Evolutionary conservation across 768 basidiomycete species (phyloP).

Genomic region (Erythrobasidium yunnanense): DNA sequence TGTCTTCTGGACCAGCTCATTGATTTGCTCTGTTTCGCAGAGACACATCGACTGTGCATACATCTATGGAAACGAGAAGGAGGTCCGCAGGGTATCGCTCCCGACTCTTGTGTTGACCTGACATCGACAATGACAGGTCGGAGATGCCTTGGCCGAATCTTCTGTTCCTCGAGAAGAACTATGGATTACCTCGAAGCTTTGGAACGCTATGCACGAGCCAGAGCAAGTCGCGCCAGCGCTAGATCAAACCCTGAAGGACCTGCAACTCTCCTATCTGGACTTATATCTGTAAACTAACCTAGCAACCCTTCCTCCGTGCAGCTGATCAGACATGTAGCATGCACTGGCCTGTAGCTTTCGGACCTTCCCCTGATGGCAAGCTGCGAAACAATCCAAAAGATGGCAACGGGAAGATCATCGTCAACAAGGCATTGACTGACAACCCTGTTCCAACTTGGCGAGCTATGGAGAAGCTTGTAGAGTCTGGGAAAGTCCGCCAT

Average conservation of each 20-base stretch:
- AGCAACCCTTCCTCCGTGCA: too few relatives aligned
- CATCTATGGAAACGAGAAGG: conserved; percentile 20
- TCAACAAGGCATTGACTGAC: conserved; percentile 53
- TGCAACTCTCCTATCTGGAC: conserved; percentile 63
- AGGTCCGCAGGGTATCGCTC: neutral
- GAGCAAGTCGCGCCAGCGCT: conserved; percentile 59
- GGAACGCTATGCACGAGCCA: conserved; percentile 65
- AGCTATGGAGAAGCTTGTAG: conserved; percentile 66
- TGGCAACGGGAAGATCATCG: conserved; percentile 46
- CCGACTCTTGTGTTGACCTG: neutral
- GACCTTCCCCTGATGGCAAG: conserved; percentile 37
- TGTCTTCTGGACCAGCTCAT: neutral
- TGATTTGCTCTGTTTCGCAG: neutral
- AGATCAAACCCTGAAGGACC: conserved; percentile 54
- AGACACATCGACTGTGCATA: conserved; percentile 21
- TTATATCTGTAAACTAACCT: conserved; percentile 50
- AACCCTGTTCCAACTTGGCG: conserved; percentile 70
- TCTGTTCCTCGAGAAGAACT: conserved; percentile 52
- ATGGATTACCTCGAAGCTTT: conserved; percentile 64
- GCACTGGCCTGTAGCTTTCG: conserved; percentile 64
- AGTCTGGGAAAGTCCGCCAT: conserved; percentile 63
- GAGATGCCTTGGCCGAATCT: conserved; percentile 9
- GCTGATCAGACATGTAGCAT: too few relatives aligned
- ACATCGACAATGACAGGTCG: conserved; percentile 17
- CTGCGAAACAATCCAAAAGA: conserved; percentile 32